Percentiles rank a stretch among this genome's conserved stretches.
Evolutionary conservation across 2,329 filamentous ascomycete genomes (phyloP).

Genomic region (Dactylellina sp.): DNA sequence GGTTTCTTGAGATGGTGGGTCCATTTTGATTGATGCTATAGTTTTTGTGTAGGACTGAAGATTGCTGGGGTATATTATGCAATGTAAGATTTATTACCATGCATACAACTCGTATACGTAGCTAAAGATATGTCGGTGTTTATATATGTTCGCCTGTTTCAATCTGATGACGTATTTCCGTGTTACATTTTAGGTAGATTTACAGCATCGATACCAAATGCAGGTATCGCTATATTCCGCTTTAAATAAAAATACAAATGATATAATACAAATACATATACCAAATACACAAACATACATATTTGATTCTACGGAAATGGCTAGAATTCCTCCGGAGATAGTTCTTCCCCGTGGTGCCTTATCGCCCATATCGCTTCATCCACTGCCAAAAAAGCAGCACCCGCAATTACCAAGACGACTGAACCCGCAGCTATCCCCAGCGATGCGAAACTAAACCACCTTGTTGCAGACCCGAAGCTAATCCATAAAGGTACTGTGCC

Average conservation of each 20-base stretch:
- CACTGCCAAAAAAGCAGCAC: constrained; percentile 6
- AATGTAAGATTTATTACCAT: too few species aligned
- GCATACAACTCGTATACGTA: too few species aligned
- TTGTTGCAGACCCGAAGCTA: constrained; percentile 5
- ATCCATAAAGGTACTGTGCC: constrained; percentile 11
- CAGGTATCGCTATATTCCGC: too few species aligned
- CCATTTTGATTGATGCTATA: not conserved
- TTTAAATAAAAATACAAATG: too few species aligned
- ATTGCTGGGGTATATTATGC: not conserved
- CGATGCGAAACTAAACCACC: constrained; percentile 16
- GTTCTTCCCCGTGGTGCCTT: constrained; percentile 6
- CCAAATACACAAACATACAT: too few species aligned
- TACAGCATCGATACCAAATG: too few species aligned
- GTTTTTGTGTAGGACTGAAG: not conserved
- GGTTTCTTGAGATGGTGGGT: not conserved
- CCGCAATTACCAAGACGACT: not conserved
- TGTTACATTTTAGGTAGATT: too few species aligned
- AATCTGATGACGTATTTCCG: too few species aligned
- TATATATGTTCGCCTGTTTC: too few species aligned
- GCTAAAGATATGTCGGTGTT: too few species aligned
- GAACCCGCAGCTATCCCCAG: constrained; percentile 2
- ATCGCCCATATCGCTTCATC: constrained; percentile 15
- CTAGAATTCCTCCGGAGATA: constrained; percentile 3
- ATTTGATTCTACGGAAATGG: too few species aligned
- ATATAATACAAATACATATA: too few species aligned